Percentiles rank a stretch among this genome's conserved stretches.
Evolutionary conservation across 768 basidiomycete species (phyloP).

Genomic region (Leccinum pellstonianum): DNA sequence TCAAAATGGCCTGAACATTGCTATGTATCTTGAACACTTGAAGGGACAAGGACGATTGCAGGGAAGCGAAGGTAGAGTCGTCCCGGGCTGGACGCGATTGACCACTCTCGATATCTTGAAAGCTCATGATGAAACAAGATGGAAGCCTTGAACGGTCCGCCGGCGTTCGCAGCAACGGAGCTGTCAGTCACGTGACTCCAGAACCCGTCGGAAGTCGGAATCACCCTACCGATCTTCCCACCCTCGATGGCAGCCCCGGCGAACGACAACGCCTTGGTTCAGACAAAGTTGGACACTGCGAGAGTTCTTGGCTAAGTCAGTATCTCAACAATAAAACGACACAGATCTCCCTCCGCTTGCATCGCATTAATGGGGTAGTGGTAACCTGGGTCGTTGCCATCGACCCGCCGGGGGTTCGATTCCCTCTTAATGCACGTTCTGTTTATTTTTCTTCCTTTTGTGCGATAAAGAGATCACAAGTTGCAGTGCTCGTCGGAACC

Average conservation of each 20-base stretch:
- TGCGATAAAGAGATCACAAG: too few relatives aligned
- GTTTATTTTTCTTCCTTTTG: background rate
- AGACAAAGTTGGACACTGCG: too few relatives aligned
- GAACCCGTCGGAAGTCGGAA: background rate
- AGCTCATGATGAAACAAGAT: constrained; percentile 39
- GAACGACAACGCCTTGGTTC: too few relatives aligned
- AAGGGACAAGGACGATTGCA: constrained; percentile 80
- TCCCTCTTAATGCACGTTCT: constrained; percentile 36
- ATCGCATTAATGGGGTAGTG: constrained; percentile 47
- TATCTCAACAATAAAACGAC: too few relatives aligned
- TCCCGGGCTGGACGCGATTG: constrained; percentile 47
- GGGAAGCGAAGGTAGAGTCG: constrained; percentile 69
- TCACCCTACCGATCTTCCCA: too few relatives aligned
- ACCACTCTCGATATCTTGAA: constrained; percentile 51
- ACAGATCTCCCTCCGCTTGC: too few relatives aligned
- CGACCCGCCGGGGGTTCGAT: constrained; percentile 87
- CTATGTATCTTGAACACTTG: constrained; percentile 99
- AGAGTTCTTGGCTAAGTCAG: too few relatives aligned
- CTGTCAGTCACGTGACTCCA: constrained; percentile 12
- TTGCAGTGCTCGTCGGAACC: too few relatives aligned
- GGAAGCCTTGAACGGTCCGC: background rate
- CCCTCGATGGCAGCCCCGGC: too few relatives aligned
- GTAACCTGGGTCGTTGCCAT: constrained; percentile 69
- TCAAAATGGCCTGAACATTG: constrained; percentile 93
- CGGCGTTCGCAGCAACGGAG: constrained; percentile 7